Percentiles rank a stretch among this genome's conserved stretches.
Evolutionary conservation across 106 monocot genomes (phyloP).

Genomic region (Dendrobium chrysotoxum): DNA sequence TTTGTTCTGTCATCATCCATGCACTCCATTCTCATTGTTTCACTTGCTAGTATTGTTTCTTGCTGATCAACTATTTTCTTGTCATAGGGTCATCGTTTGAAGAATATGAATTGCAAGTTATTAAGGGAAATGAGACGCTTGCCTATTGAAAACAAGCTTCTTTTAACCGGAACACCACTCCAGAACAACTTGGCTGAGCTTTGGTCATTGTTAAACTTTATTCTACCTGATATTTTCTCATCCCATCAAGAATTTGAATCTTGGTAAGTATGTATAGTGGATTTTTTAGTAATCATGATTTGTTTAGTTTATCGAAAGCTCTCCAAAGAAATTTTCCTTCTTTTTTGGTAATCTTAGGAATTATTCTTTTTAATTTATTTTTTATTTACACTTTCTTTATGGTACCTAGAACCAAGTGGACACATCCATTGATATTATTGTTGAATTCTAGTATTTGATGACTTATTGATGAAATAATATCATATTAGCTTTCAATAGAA

Average conservation of each 20-base stretch:
- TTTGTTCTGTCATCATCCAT: not conserved
- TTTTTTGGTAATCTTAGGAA: not conserved
- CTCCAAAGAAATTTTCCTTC: not conserved
- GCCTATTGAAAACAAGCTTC: conserved; percentile 95
- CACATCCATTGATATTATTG: not conserved
- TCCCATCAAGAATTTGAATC: conserved; percentile 91
- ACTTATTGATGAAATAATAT: not conserved
- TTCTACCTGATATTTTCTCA: conserved; percentile 92
- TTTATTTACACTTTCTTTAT: not conserved
- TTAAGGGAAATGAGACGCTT: conserved; percentile 61
- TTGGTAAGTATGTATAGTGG: conserved; percentile 45
- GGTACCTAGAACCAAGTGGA: not conserved
- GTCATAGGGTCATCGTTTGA: conserved; percentile 79
- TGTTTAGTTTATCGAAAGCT: not conserved
- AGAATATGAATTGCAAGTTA: conserved; percentile 76
- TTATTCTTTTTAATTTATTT: not conserved
- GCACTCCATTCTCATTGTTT: not conserved
- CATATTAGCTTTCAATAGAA: not conserved
- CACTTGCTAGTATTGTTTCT: conserved; percentile 5
- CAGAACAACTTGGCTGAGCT: conserved; percentile 96
- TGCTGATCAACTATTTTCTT: not conserved
- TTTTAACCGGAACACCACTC: conserved; percentile 95
- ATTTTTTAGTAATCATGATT: not conserved
- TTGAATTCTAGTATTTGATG: not conserved
- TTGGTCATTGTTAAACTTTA: conserved; percentile 95